phyloP scores from a whole-genome alignment of 139 green algal genomes.

The Chlorella sp. region DNA sequence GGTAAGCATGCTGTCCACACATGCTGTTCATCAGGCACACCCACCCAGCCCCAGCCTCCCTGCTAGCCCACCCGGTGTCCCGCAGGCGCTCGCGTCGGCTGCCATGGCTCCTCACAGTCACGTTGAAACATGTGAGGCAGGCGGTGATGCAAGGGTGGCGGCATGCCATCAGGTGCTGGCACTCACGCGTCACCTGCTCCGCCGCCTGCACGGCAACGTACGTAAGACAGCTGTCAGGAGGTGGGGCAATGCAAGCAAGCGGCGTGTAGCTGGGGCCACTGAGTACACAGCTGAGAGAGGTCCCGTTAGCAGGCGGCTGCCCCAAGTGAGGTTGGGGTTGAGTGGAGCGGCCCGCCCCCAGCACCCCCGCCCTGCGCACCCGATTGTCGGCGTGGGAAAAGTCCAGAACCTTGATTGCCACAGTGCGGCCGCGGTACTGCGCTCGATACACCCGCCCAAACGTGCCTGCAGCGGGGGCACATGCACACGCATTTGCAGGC shows the following conservation, averaged over 20 bases:
- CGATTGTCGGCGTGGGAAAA: neutral
- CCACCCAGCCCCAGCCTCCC: neutral
- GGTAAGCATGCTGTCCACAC: too few relatives aligned
- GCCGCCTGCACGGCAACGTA: too few relatives aligned
- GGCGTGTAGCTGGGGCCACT: too few relatives aligned
- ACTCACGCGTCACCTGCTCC: neutral
- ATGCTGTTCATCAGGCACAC: too few relatives aligned
- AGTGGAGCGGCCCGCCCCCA: too few relatives aligned
- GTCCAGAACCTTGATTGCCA: constrained; percentile 11
- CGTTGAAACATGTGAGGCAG: constrained; percentile 5
- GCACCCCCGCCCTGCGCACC: too few relatives aligned
- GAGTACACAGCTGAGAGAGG: too few relatives aligned
- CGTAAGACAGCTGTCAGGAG: too few relatives aligned
- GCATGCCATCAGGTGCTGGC: neutral
- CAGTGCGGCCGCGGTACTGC: neutral
- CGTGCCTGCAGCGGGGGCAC: neutral
- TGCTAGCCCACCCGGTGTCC: neutral
- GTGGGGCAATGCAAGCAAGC: too few relatives aligned
- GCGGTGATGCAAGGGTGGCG: neutral
- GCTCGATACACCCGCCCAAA: constrained; percentile 15
- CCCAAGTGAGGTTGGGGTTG: too few relatives aligned
- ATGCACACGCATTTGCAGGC: neutral
- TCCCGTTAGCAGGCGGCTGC: too few relatives aligned
- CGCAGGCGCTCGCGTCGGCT: neutral
- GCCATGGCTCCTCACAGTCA: neutral